Percentiles rank a stretch among this genome's conserved stretches.
phyloP scores from a whole-genome alignment of 1,284 basidiomycete genomes.

The Trichosporon asahii region DNA sequence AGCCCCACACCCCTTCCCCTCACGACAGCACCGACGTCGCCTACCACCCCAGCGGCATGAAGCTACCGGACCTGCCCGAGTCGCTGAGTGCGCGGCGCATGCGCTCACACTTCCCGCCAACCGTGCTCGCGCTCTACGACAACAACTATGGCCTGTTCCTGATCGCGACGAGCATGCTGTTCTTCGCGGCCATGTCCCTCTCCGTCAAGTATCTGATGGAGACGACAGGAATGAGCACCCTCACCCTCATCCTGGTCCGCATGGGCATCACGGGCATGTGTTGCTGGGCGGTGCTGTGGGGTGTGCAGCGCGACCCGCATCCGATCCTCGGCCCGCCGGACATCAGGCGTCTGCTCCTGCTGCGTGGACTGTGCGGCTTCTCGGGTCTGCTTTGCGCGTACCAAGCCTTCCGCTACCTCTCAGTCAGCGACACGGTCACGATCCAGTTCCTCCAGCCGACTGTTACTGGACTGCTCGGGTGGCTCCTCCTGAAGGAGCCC shows the following conservation, averaged over 20 bases:
- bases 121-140: constrained; percentile 27
- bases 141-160: constrained; percentile 63
- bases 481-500: constrained; percentile 64
- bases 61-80: neutral
- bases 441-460: constrained; percentile 71
- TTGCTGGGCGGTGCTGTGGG: constrained; percentile 55
- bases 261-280: constrained; percentile 55
- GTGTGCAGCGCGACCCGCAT: constrained; percentile 57
- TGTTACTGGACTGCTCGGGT: constrained; percentile 65
- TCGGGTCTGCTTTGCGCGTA: constrained; percentile 55
- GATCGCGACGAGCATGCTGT: constrained; percentile 60
- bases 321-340: constrained; percentile 67
- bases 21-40: too few species aligned
- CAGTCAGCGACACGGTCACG: constrained; percentile 70
- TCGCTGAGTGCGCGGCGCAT: neutral
- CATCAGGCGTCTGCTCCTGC: constrained; percentile 60
- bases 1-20: too few species aligned
- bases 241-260: constrained; percentile 43
- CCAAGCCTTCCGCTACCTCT: constrained; percentile 65
- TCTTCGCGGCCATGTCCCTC: constrained; percentile 62
- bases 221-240: constrained; percentile 35
- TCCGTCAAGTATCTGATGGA: constrained; percentile 48
- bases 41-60: neutral
- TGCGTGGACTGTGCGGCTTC: constrained; percentile 62
- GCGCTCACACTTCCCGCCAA: constrained; percentile 19